These are phyloP conservation scores for Diaporthe sp. DNA, from an alignment of 2,329 filamentous ascomycete species.

Conservation along the genomic window DNA sequence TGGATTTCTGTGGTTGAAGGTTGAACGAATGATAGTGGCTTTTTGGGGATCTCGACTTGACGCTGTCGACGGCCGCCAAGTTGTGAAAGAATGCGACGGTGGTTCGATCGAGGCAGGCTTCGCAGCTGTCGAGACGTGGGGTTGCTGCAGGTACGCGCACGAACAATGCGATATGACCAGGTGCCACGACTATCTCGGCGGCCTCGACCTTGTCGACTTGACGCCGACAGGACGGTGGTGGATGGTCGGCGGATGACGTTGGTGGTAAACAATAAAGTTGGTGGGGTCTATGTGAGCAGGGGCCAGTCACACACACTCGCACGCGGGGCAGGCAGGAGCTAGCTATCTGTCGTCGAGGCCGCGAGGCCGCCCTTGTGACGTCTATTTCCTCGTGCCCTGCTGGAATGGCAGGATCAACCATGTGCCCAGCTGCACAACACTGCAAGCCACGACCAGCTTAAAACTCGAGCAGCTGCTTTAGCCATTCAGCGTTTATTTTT, in stretches of 20 bases:
- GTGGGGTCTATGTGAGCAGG: neutral
- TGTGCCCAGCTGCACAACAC: neutral
- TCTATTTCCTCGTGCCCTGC: neutral
- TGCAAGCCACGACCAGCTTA: neutral
- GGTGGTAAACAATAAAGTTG: neutral
- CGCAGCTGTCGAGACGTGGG: neutral
- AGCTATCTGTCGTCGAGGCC: neutral
- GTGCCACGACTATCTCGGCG: neutral
- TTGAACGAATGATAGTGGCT: neutral
- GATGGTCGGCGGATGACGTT: neutral
- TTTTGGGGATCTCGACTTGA: neutral
- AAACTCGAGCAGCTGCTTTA: neutral
- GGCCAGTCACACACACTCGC: neutral
- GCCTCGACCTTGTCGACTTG: constrained; percentile 19
- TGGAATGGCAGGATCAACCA: neutral
- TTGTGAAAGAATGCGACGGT: neutral
- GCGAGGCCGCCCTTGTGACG: constrained; percentile 15
- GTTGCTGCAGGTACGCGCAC: neutral
- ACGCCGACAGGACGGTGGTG: constrained; percentile 14
- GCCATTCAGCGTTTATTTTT: neutral
- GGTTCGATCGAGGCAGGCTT: neutral
- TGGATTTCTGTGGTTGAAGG: neutral
- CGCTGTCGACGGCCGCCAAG: neutral
- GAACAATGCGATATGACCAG: neutral
- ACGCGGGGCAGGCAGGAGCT: constrained; percentile 4